Base-by-base conservation (phyloP, 2,329 filamentous ascomycete genomes). In the Ophiostoma sp. region DNA sequence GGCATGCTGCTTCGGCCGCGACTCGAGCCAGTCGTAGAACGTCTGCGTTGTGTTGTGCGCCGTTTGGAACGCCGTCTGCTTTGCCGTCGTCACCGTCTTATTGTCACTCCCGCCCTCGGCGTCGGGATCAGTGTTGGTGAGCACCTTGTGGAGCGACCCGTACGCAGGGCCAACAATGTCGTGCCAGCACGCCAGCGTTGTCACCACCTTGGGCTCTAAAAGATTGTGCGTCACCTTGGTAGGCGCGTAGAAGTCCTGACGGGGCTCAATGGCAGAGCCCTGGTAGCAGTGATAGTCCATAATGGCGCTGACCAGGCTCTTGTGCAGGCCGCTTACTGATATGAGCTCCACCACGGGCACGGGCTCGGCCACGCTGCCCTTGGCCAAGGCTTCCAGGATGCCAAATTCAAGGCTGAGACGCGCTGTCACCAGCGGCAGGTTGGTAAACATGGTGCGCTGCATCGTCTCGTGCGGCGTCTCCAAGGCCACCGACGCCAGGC, bases 261-360 rank as follows among this genome's bases (percentile, higher is more conserved):
- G 44, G 44, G 44, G 44, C 44, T 48, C 44, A 7, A 48, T 5
- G 17, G 44, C 44, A 48, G 44, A 48, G 44, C 44, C 44, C 20
- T 48, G 44, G 44, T 48, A 48, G 44, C 44, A 48, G 44, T 48
- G 44, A n/a, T 48, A 48, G 44, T 48, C 44, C 44, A 48, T 48
- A 17, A 48, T 48, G 44, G 44, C 44, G 17, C 44, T 48, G 44
- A 48, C 44, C 17, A 48, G 44, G 44, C 44, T 48, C 7, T n/a
- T 48, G 44, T 48, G 44, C 6, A 48, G 44, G 11, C 44, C 44
- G 44, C 44, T 48, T 48, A 48, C 44, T 20, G 44, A 20, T 7
- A 48, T 48, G 6, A 48, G 44, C 17, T 48, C 44, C 44, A 5
- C 20, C 44, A 48, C 44, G 4, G 44, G 8, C 20, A 48, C 20